phyloP scores from a whole-genome alignment of 345 rosid species.

The Excoecaria agallocha region DNA sequence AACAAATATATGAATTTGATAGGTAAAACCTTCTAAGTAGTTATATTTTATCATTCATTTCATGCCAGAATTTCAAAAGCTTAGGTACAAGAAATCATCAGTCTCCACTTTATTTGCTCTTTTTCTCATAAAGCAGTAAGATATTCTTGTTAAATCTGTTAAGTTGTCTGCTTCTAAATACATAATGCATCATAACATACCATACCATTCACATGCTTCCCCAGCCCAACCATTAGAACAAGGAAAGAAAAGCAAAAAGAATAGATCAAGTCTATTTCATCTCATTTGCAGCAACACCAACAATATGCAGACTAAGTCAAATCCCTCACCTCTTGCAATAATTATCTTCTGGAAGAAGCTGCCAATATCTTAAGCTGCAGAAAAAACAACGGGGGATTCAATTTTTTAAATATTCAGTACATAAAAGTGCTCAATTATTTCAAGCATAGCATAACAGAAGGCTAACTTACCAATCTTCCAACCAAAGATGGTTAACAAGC shows the following conservation, averaged over 20 bases:
- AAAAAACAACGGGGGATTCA: background rate
- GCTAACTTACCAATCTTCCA: conserved; percentile 74
- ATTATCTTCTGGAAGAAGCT: conserved; percentile 70
- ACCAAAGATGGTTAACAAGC: conserved; percentile 86
- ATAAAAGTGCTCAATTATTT: background rate
- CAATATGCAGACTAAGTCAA: background rate
- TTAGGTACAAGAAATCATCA: background rate
- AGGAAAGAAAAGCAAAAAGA: background rate
- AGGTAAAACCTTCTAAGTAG: background rate
- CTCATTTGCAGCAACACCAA: background rate
- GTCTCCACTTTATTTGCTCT: background rate
- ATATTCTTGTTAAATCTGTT: background rate
- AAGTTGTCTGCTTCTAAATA: background rate
- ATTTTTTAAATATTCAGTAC: background rate
- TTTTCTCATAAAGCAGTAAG: background rate
- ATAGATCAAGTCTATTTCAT: background rate
- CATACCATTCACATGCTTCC: background rate
- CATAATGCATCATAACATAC: background rate
- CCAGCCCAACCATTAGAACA: background rate
- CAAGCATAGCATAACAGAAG: background rate
- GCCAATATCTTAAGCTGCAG: conserved; percentile 83
- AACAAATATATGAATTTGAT: background rate
- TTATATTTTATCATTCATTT: background rate
- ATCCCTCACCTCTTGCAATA: conserved; percentile 67
- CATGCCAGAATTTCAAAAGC: background rate